Percentiles rank a stretch among this genome's conserved stretches.
Evolutionary conservation across 495 filamentous ascomycete genomes (phyloP).

Genomic region (Achaetomiella virescens): DNA sequence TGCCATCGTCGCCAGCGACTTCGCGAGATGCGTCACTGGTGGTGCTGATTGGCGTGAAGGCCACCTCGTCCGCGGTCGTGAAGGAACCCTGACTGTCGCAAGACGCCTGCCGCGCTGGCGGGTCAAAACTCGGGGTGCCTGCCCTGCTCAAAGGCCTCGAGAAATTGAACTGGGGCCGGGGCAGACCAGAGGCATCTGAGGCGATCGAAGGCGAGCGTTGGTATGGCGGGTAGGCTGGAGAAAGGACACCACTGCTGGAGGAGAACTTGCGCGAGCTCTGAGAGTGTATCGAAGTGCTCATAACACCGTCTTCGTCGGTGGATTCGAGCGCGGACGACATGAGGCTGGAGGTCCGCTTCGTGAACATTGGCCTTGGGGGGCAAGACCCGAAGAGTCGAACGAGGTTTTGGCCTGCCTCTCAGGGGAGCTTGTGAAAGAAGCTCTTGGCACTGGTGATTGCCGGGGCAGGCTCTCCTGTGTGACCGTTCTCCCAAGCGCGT

Average conservation of each 20-base stretch:
- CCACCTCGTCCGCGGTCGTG: slow-evolving; percentile 52
- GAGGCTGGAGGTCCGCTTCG: slow-evolving; percentile 43
- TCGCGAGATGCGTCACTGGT: slow-evolving; percentile 54
- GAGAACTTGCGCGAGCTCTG: slow-evolving; percentile 54
- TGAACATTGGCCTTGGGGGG: slow-evolving; percentile 42
- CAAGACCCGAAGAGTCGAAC: slow-evolving; percentile 33
- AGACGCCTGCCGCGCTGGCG: slow-evolving; percentile 51
- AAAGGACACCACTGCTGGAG: slow-evolving; percentile 56
- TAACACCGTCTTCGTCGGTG: slow-evolving; percentile 33
- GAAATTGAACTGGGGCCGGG: slow-evolving; percentile 82
- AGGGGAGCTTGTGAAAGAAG: slow-evolving; percentile 27
- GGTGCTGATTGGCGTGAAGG: slow-evolving; percentile 59
- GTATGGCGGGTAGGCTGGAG: slow-evolving; percentile 49
- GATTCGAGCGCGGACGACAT: slow-evolving; percentile 39
- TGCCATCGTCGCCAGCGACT: slow-evolving; percentile 27
- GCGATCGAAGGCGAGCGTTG: slow-evolving; percentile 72
- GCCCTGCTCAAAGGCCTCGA: slow-evolving; percentile 82
- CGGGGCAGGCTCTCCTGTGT: slow-evolving; percentile 18
- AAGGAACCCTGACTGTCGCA: slow-evolving; percentile 59
- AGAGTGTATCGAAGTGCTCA: slow-evolving; percentile 40
- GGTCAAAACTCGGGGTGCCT: slow-evolving; percentile 57
- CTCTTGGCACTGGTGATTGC: slow-evolving; percentile 20
- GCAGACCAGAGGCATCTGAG: slow-evolving; percentile 63
- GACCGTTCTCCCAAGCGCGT: slow-evolving; percentile 12
- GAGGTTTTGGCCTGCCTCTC: slow-evolving; percentile 36